These are phyloP conservation scores for Arabidopsis suecica DNA, from an alignment of 345 rosid genomes.

Conservation along the genomic window DNA sequence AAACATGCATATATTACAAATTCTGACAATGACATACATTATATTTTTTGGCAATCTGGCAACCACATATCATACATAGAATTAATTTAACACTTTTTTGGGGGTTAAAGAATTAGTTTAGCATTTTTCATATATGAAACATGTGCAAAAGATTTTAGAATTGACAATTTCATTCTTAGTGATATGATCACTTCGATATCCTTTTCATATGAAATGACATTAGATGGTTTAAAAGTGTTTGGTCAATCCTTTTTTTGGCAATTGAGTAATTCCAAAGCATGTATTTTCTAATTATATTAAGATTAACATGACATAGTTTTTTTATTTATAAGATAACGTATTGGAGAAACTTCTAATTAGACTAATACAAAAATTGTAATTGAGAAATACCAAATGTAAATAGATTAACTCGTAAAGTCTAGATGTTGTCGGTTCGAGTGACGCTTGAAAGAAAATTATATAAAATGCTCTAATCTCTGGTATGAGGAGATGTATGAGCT, in stretches of 20 bases:
- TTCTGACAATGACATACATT: background rate
- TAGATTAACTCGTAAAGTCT: no score
- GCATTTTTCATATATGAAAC: slow-evolving; percentile 19
- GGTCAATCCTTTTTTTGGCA: slow-evolving; percentile 6
- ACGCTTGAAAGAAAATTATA: no score
- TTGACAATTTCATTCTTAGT: background rate
- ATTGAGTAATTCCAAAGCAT: background rate
- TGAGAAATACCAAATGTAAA: background rate
- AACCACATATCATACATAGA: background rate
- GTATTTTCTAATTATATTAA: background rate
- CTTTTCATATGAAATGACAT: background rate
- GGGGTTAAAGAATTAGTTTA: background rate
- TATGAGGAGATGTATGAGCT: no score
- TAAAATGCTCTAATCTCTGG: no score
- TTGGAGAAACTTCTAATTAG: background rate
- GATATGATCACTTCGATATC: slow-evolving; percentile 1
- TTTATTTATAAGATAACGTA: background rate
- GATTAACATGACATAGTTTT: no score
- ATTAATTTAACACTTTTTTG: background rate
- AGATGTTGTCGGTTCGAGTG: no score
- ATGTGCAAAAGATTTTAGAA: slow-evolving; percentile 14
- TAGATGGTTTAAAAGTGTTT: background rate
- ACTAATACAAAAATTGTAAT: background rate
- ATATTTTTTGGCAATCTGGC: slow-evolving; percentile 7
- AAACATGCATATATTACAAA: slow-evolving; percentile 19